These are phyloP conservation scores for Neonectria coccinea DNA, from an alignment of 2,329 filamentous ascomycete species.

Conservation along the genomic window DNA sequence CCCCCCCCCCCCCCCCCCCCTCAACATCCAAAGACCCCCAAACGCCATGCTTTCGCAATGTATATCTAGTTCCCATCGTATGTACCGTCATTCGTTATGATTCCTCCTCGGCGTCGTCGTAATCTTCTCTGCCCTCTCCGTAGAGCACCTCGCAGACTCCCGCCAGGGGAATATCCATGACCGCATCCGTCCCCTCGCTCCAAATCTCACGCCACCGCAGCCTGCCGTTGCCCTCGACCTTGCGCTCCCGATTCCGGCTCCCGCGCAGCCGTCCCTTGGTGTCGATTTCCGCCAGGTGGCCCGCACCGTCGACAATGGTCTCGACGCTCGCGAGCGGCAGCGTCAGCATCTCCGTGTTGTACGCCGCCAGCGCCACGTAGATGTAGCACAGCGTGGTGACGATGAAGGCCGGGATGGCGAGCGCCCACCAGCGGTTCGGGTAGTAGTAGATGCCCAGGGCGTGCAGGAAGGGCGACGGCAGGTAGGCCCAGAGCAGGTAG, in stretches of 20 bases:
- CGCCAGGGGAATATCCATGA: constrained; percentile 95
- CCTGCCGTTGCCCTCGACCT: constrained; percentile 51
- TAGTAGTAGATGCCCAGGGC: constrained; percentile 97
- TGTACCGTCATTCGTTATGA: constrained; percentile 4
- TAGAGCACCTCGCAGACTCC: constrained; percentile 97
- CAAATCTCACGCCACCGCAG: constrained; percentile 85
- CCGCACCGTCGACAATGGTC: constrained; percentile 91
- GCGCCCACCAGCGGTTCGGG: constrained; percentile 96
- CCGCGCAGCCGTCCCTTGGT: constrained; percentile 67
- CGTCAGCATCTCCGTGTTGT: constrained; percentile 91
- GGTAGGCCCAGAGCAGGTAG: constrained; percentile 85
- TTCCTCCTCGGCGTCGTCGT: constrained; percentile 35
- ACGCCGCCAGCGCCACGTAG: constrained; percentile 89
- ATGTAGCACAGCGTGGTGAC: constrained; percentile 92
- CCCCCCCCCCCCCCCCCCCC: too few species aligned
- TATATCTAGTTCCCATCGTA: constrained; percentile 2
- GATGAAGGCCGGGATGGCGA: constrained; percentile 90
- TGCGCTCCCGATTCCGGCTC: constrained; percentile 51
- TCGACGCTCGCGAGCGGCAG: constrained; percentile 83
- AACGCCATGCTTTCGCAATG: background rate
- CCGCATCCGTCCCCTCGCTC: constrained; percentile 94
- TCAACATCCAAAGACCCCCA: background rate
- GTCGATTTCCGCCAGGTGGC: constrained; percentile 86
- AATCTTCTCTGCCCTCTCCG: constrained; percentile 64
- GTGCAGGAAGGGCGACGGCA: constrained; percentile 91